These are phyloP conservation scores for Amaranthus tricolor DNA, from an alignment of 179 eudicot genomes.

Conservation along the genomic window DNA sequence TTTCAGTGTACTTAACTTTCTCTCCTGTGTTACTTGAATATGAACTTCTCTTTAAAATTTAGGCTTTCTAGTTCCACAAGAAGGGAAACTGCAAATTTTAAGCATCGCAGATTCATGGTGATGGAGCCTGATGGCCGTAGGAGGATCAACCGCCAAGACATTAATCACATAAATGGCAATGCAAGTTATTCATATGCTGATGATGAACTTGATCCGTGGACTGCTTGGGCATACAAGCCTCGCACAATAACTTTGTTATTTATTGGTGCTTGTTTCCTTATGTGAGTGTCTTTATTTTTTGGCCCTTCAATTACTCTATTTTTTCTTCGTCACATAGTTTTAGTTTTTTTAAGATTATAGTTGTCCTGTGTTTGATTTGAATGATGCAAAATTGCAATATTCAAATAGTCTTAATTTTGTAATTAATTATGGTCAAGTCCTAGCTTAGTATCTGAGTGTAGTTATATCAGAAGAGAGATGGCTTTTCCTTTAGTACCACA, in stretches of 20 bases:
- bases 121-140: constrained; percentile 60
- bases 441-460: not conserved
- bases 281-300: constrained; percentile 47
- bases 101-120: not conserved
- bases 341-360: not conserved
- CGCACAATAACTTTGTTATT: constrained; percentile 81
- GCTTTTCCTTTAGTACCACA: not conserved
- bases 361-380: not conserved
- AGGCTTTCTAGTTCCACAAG: constrained; percentile 3
- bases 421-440: not conserved
- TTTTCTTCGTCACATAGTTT: not conserved
- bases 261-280: constrained; percentile 84
- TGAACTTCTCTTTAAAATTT: not conserved
- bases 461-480: not conserved
- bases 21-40: not conserved
- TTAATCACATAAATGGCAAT: constrained; percentile 49
- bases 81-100: constrained; percentile 17
- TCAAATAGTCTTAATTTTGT: not conserved
- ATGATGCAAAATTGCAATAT: not conserved
- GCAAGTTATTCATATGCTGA: constrained; percentile 35
- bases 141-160: constrained; percentile 35
- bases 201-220: constrained; percentile 97
- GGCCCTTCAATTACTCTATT: not conserved
- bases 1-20: not conserved
- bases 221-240: constrained; percentile 98